Evolutionary conservation across 1,284 basidiomycete genomes (phyloP).

Genomic region (Rhodotorula sp.): DNA sequence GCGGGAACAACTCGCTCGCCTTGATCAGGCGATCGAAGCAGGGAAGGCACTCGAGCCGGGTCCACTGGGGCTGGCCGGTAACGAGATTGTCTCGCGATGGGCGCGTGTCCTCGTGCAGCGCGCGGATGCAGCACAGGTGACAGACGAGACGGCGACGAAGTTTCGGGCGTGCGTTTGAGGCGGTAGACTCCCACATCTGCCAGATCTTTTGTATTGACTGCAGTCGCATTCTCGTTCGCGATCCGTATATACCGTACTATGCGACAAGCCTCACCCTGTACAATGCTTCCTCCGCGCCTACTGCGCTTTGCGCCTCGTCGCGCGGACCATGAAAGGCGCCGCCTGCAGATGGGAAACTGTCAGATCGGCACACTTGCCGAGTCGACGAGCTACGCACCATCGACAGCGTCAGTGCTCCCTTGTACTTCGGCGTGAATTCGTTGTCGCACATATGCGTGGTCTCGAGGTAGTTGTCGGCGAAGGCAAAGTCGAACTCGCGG

Average conservation of each 20-base stretch:
- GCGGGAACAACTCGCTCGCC: not conserved
- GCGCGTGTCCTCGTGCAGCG: not conserved
- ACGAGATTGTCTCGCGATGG: constrained; percentile 26
- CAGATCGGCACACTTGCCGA: no score
- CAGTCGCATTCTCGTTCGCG: no score
- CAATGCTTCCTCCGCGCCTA: not conserved
- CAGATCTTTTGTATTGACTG: no score
- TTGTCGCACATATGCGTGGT: constrained; percentile 17
- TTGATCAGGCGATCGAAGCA: not conserved
- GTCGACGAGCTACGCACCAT: constrained; percentile 9
- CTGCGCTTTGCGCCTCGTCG: not conserved
- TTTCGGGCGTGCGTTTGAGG: not conserved
- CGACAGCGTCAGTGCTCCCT: constrained; percentile 14
- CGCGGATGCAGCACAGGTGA: not conserved
- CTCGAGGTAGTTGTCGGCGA: constrained; percentile 33
- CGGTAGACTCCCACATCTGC: not conserved
- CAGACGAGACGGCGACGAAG: not conserved
- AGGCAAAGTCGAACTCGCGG: constrained; percentile 33
- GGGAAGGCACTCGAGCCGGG: not conserved
- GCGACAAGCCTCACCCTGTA: no score
- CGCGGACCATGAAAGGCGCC: constrained; percentile 2
- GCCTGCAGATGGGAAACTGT: not conserved
- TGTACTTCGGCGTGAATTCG: constrained; percentile 25
- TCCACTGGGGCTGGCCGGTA: constrained; percentile 21
- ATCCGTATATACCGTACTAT: no score